Evolutionary conservation across 495 filamentous ascomycete species (phyloP).

Genomic region (Cercophora sp.): DNA sequence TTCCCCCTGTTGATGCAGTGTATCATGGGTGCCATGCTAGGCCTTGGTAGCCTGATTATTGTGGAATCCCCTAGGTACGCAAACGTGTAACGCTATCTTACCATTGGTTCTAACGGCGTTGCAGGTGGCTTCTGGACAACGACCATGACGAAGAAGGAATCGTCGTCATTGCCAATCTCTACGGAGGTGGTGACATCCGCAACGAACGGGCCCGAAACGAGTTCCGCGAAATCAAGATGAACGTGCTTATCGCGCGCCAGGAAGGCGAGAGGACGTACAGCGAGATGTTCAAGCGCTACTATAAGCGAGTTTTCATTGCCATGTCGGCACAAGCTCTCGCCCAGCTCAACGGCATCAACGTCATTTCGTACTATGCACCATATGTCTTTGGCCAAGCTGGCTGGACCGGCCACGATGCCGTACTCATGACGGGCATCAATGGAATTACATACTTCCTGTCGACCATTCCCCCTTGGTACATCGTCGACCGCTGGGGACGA

Average conservation of each 20-base stretch:
- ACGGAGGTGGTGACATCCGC: slow-evolving; percentile 91
- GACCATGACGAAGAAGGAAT: slow-evolving; percentile 98
- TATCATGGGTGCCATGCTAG: slow-evolving; percentile 83
- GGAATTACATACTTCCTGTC: slow-evolving; percentile 85
- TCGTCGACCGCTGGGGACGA: slow-evolving; percentile 90
- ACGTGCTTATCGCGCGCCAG: slow-evolving; percentile 85
- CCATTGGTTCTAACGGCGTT: slow-evolving; percentile 8
- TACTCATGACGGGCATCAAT: slow-evolving; percentile 97
- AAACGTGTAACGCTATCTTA: not conserved
- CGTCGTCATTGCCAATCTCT: slow-evolving; percentile 94
- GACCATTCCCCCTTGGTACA: slow-evolving; percentile 94
- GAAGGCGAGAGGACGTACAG: slow-evolving; percentile 88
- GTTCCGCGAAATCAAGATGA: slow-evolving; percentile 98
- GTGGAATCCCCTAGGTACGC: slow-evolving; percentile 89
- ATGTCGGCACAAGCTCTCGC: slow-evolving; percentile 97
- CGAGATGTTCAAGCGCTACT: slow-evolving; percentile 95
- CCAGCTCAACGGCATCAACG: slow-evolving; percentile 97
- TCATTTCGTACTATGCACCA: slow-evolving; percentile 98
- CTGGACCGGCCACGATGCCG: slow-evolving; percentile 83
- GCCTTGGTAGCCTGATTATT: slow-evolving; percentile 81
- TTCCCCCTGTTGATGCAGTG: slow-evolving; percentile 89
- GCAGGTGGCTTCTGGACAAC: slow-evolving; percentile 92
- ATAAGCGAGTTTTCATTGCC: slow-evolving; percentile 90
- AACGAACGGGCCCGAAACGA: slow-evolving; percentile 86
- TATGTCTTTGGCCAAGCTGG: slow-evolving; percentile 94